Evolutionary conservation across 345 rosid genomes (phyloP).

Genomic region (Leavenworthia alabamica): DNA sequence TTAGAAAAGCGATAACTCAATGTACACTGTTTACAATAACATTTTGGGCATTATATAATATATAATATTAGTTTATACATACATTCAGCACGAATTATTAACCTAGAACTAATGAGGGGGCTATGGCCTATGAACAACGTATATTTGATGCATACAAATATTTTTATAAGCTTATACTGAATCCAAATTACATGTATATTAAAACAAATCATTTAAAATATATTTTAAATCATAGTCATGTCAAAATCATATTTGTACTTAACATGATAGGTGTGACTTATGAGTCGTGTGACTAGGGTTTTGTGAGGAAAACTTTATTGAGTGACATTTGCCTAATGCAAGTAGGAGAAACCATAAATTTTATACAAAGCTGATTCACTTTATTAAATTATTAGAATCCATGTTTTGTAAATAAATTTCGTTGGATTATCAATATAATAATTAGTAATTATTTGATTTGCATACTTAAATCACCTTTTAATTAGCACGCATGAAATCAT

Average conservation of each 20-base stretch:
- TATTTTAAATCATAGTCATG: no score
- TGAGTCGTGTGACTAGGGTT: background rate
- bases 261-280: background rate
- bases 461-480: background rate
- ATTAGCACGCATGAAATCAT: conserved; percentile 31
- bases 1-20: background rate
- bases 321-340: background rate
- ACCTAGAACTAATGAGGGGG: background rate
- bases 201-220: background rate
- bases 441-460: conserved; percentile 13
- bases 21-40: background rate
- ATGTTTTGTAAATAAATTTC: conserved; percentile 10
- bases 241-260: background rate
- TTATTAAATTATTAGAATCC: conserved; percentile 5
- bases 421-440: conserved; percentile 11
- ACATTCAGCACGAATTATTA: no score
- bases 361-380: conserved; percentile 4
- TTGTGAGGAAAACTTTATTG: background rate
- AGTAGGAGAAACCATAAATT: background rate
- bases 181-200: background rate
- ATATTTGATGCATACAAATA: background rate
- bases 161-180: background rate
- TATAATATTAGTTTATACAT: background rate
- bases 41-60: background rate
- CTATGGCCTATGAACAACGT: background rate